Conservation (phyloP, 2,329 filamentous ascomycete species). For the Sclerotinia minor region DNA sequence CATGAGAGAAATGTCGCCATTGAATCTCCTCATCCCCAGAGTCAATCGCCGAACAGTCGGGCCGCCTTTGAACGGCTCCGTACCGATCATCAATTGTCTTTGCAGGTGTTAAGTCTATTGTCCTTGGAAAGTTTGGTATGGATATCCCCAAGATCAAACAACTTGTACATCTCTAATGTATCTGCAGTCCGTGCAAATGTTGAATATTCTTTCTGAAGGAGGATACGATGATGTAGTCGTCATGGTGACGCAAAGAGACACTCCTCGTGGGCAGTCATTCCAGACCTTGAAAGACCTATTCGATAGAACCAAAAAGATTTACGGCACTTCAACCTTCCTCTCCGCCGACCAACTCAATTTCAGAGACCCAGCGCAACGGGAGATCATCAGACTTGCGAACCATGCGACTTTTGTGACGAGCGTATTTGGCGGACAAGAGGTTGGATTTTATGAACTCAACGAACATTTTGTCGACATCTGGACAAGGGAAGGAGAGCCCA, state of each 20-base stretch:
- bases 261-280: constrained; percentile 61
- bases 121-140: constrained; percentile 62
- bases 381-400: constrained; percentile 63
- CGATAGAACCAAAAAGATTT: constrained; percentile 62
- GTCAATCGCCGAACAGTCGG: not conserved
- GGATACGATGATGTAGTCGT: constrained; percentile 57
- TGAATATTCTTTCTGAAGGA: constrained; percentile 57
- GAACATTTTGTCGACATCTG: constrained; percentile 64
- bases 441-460: constrained; percentile 64
- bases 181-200: constrained; percentile 56
- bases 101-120: constrained; percentile 60
- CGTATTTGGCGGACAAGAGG: constrained; percentile 63
- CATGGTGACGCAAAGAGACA: constrained; percentile 56
- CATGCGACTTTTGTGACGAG: constrained; percentile 64
- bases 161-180: constrained; percentile 17
- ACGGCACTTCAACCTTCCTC: constrained; percentile 53
- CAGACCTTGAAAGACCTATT: constrained; percentile 61
- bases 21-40: not conserved
- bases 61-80: constrained; percentile 4
- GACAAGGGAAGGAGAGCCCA: constrained; percentile 56
- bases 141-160: constrained; percentile 3
- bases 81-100: constrained; percentile 38
- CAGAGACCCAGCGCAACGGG: constrained; percentile 53
- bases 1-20: not conserved
- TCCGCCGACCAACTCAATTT: constrained; percentile 54